A percentile compares a stretch with the other conserved stretches of the same genome.
Evolutionary conservation across 805 yeast genomes (phyloP).

Genomic region (Ogataea glucozyma): DNA sequence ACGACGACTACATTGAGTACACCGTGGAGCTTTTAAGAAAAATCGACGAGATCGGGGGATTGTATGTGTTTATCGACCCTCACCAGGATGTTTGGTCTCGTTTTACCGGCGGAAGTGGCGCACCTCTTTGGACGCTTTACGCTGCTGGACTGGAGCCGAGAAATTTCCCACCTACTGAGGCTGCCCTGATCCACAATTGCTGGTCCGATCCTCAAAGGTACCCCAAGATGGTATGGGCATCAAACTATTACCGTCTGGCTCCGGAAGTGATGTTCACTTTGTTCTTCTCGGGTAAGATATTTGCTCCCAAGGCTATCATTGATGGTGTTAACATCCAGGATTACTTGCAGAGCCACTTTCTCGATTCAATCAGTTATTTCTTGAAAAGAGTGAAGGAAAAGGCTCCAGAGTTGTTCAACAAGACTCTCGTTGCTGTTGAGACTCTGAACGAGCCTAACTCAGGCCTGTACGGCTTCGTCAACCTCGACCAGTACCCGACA

Average conservation of each 20-base stretch:
- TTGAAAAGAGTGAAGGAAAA: constrained; percentile 40
- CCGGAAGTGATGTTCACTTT: constrained; percentile 80
- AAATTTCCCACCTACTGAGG: constrained; percentile 70
- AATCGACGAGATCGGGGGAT: constrained; percentile 63
- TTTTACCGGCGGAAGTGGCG: constrained; percentile 87
- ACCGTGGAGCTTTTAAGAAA: constrained; percentile 61
- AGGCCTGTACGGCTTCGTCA: constrained; percentile 67
- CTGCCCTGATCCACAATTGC: constrained; percentile 73
- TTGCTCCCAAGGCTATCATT: constrained; percentile 73
- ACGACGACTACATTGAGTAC: constrained; percentile 71
- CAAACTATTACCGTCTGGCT: constrained; percentile 78
- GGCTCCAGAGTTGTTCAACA: constrained; percentile 47
- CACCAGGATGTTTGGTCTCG: constrained; percentile 97
- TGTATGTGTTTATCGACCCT: constrained; percentile 80
- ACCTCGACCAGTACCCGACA: constrained; percentile 56
- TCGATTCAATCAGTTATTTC: constrained; percentile 52
- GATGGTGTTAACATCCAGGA: constrained; percentile 78
- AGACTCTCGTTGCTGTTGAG: constrained; percentile 74
- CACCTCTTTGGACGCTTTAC: constrained; percentile 89
- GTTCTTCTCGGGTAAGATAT: constrained; percentile 75
- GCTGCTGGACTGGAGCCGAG: constrained; percentile 85
- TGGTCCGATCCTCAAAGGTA: constrained; percentile 47
- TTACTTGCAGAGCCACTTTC: constrained; percentile 65
- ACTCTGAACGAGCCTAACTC: constrained; percentile 81
- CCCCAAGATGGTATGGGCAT: constrained; percentile 91